Base-by-base conservation (phyloP, 208 protist species). In the Herpetomonas tarakana region DNA sequence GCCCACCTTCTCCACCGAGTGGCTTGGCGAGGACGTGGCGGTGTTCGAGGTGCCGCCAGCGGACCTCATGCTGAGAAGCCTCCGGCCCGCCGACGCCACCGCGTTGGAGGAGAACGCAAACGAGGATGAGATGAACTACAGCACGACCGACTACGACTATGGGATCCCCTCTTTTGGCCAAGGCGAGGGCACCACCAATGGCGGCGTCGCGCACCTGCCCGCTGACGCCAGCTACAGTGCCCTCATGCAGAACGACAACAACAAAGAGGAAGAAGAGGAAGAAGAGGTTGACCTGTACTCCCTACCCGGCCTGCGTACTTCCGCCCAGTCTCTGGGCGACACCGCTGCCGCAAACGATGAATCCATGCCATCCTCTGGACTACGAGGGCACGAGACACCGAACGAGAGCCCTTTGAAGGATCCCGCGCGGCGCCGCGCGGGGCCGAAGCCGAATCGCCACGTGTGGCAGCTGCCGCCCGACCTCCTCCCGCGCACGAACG, bases 11-110 rank as follows among this genome's bases (percentile, higher is more conserved):
- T 71, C 82, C 26, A 78, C 74, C 6, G 78, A 84, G 56, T 94
- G 88, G 88, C 61, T 94, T n/a, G 88, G 88, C 7, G 88, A 94
- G 67, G 70, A 86, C 16, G 76, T 91, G 26, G 72, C 76, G 3
- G 76, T 67, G 29, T 94, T 94, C 63, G 73, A 83, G 46, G 74
- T 83, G 25, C 84, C 82, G 2, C 30, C 53, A 3, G 64, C 70
- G n/a, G 53, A 64, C 41, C 57, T 72, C 9, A 19, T 88, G 21
- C 52, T 55, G 12, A 58, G 49, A 55, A 64, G n/a, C 41, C 73
- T 61, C 26, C 61, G 46, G 38, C 62, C 50, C 24, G 50, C 56
- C 49, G 35, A 14, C 14, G 35, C 35, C 35, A 41, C 35, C 35
- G 14, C 35, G 35, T 41, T 49, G 44, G 44, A 24, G 44, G 16